Conservation (phyloP, 169 alveolate genomes). For the Cryptosporidium tyzzeri region DNA sequence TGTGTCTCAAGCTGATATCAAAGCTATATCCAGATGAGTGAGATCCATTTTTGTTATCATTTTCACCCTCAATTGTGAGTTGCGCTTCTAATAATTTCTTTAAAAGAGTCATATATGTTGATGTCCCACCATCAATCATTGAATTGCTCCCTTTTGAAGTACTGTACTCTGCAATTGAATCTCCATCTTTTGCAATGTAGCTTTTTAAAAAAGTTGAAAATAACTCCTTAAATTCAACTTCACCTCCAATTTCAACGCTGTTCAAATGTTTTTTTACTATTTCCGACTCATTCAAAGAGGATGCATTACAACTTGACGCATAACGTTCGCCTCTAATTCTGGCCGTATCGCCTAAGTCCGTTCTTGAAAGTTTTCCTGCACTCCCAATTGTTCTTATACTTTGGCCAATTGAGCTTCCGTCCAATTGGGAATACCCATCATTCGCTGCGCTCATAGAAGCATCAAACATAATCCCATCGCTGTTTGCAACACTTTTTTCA, state of each 20-base stretch:
- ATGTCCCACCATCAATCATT: background rate
- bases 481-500: slow-evolving; percentile 46
- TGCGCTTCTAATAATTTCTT: slow-evolving; percentile 63
- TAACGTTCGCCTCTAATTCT: slow-evolving; percentile 20
- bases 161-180: slow-evolving; percentile 21
- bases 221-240: slow-evolving; percentile 65
- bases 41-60: slow-evolving; percentile 13
- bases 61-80: slow-evolving; percentile 30
- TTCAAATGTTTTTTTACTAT: slow-evolving; percentile 8
- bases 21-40: slow-evolving; percentile 21
- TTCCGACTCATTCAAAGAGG: slow-evolving; percentile 39
- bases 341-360: slow-evolving; percentile 60
- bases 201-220: slow-evolving; percentile 36
- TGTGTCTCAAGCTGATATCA: slow-evolving; percentile 70
- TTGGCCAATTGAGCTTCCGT: slow-evolving; percentile 64
- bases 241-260: slow-evolving; percentile 38
- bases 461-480: slow-evolving; percentile 22
- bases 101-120: slow-evolving; percentile 55
- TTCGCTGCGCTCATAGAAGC: slow-evolving; percentile 47
- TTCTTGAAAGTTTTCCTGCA: slow-evolving; percentile 32
- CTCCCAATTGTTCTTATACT: slow-evolving; percentile 49
- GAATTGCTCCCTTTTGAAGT: slow-evolving; percentile 5
- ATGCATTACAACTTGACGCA: slow-evolving; percentile 29
- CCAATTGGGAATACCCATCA: slow-evolving; percentile 63
- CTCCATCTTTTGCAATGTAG: slow-evolving; percentile 59